Evolutionary conservation across 768 basidiomycete genomes (phyloP), one percentile per base, ranked within the genome.

Genomic region (Suillus paluster): DNA sequence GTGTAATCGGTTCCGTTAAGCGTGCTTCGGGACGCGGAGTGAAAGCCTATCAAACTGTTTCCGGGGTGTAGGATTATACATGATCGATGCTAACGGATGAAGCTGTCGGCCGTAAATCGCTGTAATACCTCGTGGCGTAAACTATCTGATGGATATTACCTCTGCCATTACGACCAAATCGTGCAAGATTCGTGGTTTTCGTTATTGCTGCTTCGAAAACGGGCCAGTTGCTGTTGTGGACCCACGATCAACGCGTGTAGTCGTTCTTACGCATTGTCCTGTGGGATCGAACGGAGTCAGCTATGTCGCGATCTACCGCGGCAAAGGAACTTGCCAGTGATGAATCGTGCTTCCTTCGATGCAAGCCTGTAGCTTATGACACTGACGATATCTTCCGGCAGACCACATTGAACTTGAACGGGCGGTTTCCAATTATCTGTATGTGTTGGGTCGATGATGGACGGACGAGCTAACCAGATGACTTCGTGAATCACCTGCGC

Each of bases 281-380:
- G 10, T 21, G 30, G 11, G 10, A 17, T 34, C 23, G 33, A 27
- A 34, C 9, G 5, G 25, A 53, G 6, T 50, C 10, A 42, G 39
- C 19, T 27, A 57, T 15, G 7, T 34, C 58, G 23, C 46, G 11
- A 52, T 38, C 21, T 34, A 53, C n/a, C 4, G 5, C 12, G 12
- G 54, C 23, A 48, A 36, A 19, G 21, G 39, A 3, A 52, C 66
- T 45, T 42, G 67, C 72, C 72, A 11, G 72, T 73, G 45, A 74
- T 68, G 52, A 72, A 72, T 42, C 59, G 61, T 1, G 68, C 62
- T 49, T 73, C 72, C 30, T 71, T 63, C 8, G 70, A 73, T 2
- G 68, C 68, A 30, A 72, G n/a, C n/a, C n/a, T 44, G 53, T 68
- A 73, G 8, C 66, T 67, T 21, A 74, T 71, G 7, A 74, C 30